Evolutionary conservation across 2,329 filamentous ascomycete genomes (phyloP).

Genomic region (Aspergillus uvarum): DNA sequence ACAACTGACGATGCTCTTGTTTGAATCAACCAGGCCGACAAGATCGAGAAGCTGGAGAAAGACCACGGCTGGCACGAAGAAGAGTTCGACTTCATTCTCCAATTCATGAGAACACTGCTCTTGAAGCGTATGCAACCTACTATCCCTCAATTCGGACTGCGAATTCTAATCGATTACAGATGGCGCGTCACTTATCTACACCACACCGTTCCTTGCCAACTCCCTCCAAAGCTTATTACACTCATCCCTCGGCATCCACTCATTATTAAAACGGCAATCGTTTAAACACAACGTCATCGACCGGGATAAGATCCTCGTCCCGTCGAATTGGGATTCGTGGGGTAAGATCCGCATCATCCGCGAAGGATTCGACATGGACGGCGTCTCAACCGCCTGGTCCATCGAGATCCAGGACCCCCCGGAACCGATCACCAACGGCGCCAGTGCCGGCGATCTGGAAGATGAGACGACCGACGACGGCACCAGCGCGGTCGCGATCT

Average conservation of each 20-base stretch:
- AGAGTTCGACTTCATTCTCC: conserved; percentile 92
- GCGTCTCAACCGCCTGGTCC: conserved; percentile 79
- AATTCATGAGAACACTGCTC: conserved; percentile 85
- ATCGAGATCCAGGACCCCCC: conserved; percentile 68
- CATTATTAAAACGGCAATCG: conserved; percentile 72
- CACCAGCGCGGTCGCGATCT: conserved; percentile 67
- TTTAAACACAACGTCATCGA: conserved; percentile 91
- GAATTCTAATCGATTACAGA: conserved; percentile 51
- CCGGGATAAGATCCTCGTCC: conserved; percentile 89
- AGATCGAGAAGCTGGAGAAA: conserved; percentile 86
- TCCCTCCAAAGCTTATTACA: conserved; percentile 79
- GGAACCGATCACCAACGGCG: conserved; percentile 28
- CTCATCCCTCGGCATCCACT: conserved; percentile 82
- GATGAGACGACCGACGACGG: conserved; percentile 32
- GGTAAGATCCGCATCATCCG: conserved; percentile 91
- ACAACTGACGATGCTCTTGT: conserved; percentile 19
- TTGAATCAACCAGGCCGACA: conserved; percentile 63
- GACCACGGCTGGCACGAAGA: conserved; percentile 93
- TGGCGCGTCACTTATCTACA: conserved; percentile 82
- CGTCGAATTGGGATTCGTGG: conserved; percentile 98
- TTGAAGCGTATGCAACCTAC: conserved; percentile 66
- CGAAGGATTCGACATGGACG: conserved; percentile 89
- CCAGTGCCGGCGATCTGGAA: conserved; percentile 28
- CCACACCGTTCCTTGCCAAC: conserved; percentile 71
- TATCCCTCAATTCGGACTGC: not conserved